Evolutionary conservation across 148 eudicot species (phyloP), one percentile per base, ranked within the genome.

Genomic region (Linanthus parryae): DNA sequence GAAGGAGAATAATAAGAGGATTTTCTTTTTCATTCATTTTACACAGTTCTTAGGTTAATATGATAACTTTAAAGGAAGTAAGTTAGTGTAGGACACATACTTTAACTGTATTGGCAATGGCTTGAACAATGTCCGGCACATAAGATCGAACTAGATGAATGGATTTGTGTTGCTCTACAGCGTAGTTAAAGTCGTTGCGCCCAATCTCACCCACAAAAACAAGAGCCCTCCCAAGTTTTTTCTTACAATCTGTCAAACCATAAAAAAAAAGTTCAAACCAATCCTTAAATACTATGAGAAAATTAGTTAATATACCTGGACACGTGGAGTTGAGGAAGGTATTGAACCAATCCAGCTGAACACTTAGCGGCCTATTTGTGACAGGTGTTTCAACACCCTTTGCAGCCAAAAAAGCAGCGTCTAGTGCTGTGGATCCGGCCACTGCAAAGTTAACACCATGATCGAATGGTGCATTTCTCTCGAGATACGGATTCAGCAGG

Each of bases 381-480:
- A 23, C 13, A 3, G 38, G n/a, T 3, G 31, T n/a, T 1, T 4
- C 2, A 8, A 51, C 34, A 7, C 43, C 22, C 26, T 48, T 36
- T 2, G 48, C 35, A 8, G 4, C 49, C 33, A 70, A 49, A 38
- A 44, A 22, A 5, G 58, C 4, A 14, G 38, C 14, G 17, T 56
- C 59, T 17, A 58, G 62, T 11, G 75, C 80, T 0, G 69, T 58
- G 3, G 65, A 49, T 22, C 76, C 75, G 0, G 63, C 64, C 7
- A 70, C 70, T 0, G 76, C 75, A 14, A 75, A 67, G 46, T 75
- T 75, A 13, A 46, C 76, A 23, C 80, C 80, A 20, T 67, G 31
- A 24, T 5, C 61, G 29, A 75, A 75, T 58, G 64, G 35, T 33
- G 73, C 65, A 8, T 59, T 62, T 14, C 18, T 58, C 6, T 51